These are phyloP conservation scores for Picea abies DNA, from an alignment of 83 land plant genomes.

Conservation along the genomic window DNA sequence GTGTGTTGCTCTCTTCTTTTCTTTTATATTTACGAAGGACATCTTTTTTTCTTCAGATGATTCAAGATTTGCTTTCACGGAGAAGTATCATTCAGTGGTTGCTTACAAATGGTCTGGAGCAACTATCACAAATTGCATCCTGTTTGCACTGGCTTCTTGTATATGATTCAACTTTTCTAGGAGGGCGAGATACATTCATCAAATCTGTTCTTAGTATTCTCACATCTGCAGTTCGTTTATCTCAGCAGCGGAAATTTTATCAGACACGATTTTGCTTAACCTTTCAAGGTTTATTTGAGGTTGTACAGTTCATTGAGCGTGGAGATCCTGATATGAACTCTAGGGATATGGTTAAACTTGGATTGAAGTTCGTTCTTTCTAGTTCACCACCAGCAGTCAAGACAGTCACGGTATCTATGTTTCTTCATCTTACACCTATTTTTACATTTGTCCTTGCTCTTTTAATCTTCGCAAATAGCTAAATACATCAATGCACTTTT, in stretches of 20 bases:
- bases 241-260: slow-evolving; percentile 39
- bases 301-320: slow-evolving; percentile 31
- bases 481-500: neutral
- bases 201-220: slow-evolving; percentile 37
- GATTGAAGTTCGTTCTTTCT: slow-evolving; percentile 44
- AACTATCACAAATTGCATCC: slow-evolving; percentile 51
- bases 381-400: slow-evolving; percentile 36
- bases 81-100: slow-evolving; percentile 48
- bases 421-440: neutral
- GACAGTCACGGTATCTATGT: slow-evolving; percentile 32
- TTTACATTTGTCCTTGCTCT: neutral
- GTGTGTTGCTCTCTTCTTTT: too few species aligned
- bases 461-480: neutral
- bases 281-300: slow-evolving; percentile 33
- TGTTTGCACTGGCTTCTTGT: slow-evolving; percentile 30
- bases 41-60: slow-evolving; percentile 32
- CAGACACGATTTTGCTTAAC: slow-evolving; percentile 61
- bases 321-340: slow-evolving; percentile 3
- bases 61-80: slow-evolving; percentile 36
- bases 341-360: slow-evolving; percentile 24
- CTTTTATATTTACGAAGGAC: neutral
- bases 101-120: slow-evolving; percentile 50
- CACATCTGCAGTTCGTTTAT: slow-evolving; percentile 36
- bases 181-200: slow-evolving; percentile 25
- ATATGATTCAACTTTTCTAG: slow-evolving; percentile 4